Conservation (phyloP, 768 basidiomycete species). For the Leccinum ochraceum region DNA sequence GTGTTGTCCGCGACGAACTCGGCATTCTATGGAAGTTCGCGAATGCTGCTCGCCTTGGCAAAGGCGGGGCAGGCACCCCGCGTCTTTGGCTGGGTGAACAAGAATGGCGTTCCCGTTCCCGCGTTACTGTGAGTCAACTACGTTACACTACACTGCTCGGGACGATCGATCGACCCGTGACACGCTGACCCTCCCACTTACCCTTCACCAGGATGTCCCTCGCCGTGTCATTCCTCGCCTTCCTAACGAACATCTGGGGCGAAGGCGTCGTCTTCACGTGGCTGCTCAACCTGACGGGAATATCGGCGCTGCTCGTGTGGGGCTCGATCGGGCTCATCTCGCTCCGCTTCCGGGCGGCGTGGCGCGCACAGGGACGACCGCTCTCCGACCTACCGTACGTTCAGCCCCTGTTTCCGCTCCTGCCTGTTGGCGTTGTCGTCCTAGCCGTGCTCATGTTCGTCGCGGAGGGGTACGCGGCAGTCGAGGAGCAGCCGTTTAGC, state of each 20-base stretch:
- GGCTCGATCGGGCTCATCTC: conserved; percentile 55
- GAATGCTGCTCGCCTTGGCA: conserved; percentile 62
- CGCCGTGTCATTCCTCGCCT: conserved; percentile 49
- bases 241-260: conserved; percentile 60
- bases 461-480: conserved; percentile 54
- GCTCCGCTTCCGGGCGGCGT: conserved; percentile 64
- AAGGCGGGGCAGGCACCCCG: conserved; percentile 64
- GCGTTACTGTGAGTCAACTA: conserved; percentile 45
- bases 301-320: conserved; percentile 70
- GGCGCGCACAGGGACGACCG: conserved; percentile 49
- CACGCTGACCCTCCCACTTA: neutral
- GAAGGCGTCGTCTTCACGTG: conserved; percentile 54
- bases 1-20: conserved; percentile 66
- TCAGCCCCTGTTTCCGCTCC: conserved; percentile 55
- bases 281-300: conserved; percentile 65
- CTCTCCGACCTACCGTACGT: conserved; percentile 58
- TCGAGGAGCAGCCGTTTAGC: conserved; percentile 45
- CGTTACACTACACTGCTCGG: neutral
- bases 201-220: conserved; percentile 44
- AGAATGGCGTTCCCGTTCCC: conserved; percentile 62
- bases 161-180: neutral
- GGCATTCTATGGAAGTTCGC: conserved; percentile 65
- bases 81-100: conserved; percentile 64
- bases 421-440: conserved; percentile 51
- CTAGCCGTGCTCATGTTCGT: conserved; percentile 54